phyloP scores from a whole-genome alignment of 1,284 basidiomycete species.

The Sphaerobolus stellatus region DNA sequence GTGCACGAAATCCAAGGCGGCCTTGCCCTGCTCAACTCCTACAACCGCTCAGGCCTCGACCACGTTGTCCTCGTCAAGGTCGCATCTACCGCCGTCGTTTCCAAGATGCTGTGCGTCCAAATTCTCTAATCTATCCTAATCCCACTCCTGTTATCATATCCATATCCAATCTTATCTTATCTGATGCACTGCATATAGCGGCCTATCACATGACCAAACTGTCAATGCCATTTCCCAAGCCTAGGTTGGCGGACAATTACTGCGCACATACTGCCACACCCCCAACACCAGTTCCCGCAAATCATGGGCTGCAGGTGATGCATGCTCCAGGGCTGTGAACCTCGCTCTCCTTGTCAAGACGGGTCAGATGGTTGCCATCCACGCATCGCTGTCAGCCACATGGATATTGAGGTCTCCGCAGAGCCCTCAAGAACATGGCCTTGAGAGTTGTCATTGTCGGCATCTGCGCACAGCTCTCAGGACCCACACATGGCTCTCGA shows the following conservation, averaged over 20 bases:
- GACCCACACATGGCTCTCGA: too few species aligned
- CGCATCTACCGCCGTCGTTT: slow-evolving; percentile 88
- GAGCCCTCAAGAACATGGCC: too few species aligned
- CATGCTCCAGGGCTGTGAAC: slow-evolving; percentile 90
- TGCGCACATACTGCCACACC: slow-evolving; percentile 92
- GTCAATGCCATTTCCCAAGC: slow-evolving; percentile 92
- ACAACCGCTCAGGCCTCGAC: slow-evolving; percentile 87
- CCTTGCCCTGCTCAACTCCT: slow-evolving; percentile 86
- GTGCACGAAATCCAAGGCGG: slow-evolving; percentile 90
- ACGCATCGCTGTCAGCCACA: too few species aligned
- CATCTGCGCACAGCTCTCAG: too few species aligned
- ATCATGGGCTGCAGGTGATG: slow-evolving; percentile 94
- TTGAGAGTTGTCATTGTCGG: too few species aligned
- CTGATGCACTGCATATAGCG: slow-evolving; percentile 38
- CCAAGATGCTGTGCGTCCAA: slow-evolving; percentile 66
- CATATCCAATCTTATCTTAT: neutral
- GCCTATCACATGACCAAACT: slow-evolving; percentile 84
- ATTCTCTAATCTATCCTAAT: neutral
- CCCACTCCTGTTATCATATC: slow-evolving; percentile 3
- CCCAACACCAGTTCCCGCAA: slow-evolving; percentile 94
- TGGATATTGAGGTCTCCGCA: too few species aligned
- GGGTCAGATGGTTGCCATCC: slow-evolving; percentile 90
- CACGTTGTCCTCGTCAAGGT: slow-evolving; percentile 93
- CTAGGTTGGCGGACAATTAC: slow-evolving; percentile 91
- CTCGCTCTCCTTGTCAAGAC: slow-evolving; percentile 88